Conservation (phyloP, 1,284 basidiomycete genomes). For the Rhizopogon hawkerae region DNA sequence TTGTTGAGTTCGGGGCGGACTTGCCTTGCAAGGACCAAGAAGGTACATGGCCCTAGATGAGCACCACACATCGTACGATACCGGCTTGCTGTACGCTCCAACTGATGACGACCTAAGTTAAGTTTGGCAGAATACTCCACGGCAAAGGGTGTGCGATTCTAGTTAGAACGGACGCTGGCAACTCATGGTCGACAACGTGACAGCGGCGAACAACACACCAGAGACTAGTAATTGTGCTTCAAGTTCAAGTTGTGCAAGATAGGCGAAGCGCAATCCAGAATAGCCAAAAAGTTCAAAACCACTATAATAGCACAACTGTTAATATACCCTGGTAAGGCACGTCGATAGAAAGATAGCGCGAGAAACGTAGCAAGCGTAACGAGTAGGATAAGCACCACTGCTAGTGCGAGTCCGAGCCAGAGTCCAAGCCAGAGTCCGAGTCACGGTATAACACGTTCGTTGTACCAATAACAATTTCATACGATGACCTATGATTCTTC, state of each 20-base stretch:
- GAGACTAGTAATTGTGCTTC: neutral
- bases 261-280: neutral
- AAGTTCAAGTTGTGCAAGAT: neutral
- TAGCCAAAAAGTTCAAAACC: neutral
- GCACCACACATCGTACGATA: neutral
- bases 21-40: neutral
- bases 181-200: neutral
- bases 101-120: neutral
- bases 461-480: constrained; percentile 23
- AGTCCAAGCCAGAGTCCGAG: neutral
- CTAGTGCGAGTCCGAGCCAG: neutral
- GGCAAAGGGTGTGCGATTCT: neutral
- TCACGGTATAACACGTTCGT: constrained; percentile 14
- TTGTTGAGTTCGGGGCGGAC: neutral
- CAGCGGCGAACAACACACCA: neutral
- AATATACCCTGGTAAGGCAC: constrained; percentile 5
- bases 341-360: constrained; percentile 6
- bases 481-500: constrained; percentile 1
- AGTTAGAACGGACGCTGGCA: neutral
- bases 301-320: constrained; percentile 6
- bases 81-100: neutral
- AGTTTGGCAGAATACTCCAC: neutral
- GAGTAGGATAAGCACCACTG: constrained; percentile 9
- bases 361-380: constrained; percentile 9
- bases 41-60: neutral